phyloP scores from a whole-genome alignment of 305 asterid genomes.

The Solanum hybrid region DNA sequence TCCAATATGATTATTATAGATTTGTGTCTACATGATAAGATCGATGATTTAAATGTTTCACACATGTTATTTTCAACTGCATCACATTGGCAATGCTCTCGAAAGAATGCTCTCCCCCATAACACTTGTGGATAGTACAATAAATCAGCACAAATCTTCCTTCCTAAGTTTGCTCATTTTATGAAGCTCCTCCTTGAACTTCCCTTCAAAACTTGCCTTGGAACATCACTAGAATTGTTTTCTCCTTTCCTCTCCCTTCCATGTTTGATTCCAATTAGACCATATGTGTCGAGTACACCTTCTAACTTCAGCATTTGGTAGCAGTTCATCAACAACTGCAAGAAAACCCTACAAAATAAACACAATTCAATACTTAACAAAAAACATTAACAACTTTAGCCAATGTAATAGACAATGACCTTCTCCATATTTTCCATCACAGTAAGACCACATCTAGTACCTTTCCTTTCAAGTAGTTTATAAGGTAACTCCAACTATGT shows the following conservation, averaged over 20 bases:
- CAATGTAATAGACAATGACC: no score
- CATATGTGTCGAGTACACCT: background rate
- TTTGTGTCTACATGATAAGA: no score
- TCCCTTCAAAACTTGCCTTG: background rate
- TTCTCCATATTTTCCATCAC: no score
- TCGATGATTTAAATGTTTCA: no score
- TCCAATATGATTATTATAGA: no score
- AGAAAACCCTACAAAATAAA: background rate
- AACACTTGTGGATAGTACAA: no score
- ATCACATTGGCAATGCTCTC: background rate
- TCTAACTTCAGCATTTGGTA: background rate
- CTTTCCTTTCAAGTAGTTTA: no score
- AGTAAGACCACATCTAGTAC: no score
- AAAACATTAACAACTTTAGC: background rate
- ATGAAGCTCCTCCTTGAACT: background rate
- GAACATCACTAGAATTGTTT: no score
- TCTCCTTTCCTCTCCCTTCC: background rate
- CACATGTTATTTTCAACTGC: no score
- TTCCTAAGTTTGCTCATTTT: no score
- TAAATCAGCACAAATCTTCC: background rate
- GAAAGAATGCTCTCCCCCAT: background rate
- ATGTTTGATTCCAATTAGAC: background rate
- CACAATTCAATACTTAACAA: background rate
- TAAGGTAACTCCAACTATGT: no score
- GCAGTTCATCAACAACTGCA: background rate